phyloP scores from a whole-genome alignment of 148 eudicot genomes.

The Silene uniflora region DNA sequence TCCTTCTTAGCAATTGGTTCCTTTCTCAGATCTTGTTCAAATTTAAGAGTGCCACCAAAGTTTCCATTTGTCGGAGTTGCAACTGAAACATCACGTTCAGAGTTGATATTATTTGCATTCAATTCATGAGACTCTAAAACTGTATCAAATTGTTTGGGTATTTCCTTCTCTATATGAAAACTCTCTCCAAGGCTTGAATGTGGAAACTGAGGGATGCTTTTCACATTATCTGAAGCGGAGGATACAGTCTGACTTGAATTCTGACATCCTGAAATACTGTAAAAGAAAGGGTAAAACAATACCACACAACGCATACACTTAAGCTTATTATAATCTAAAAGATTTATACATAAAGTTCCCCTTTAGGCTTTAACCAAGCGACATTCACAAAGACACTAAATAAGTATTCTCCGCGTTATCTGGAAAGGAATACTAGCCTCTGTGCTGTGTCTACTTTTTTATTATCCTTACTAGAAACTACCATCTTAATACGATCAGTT shows the following conservation, averaged over 20 bases:
- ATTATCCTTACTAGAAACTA: not conserved
- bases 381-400: not conserved
- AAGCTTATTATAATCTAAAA: not conserved
- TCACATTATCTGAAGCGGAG: slow-evolving; percentile 40
- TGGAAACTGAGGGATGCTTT: slow-evolving; percentile 27
- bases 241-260: slow-evolving; percentile 27
- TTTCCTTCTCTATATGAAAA: slow-evolving; percentile 28
- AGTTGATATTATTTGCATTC: slow-evolving; percentile 28
- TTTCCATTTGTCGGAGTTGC: slow-evolving; percentile 13
- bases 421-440: not conserved
- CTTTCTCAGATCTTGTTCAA: slow-evolving; percentile 19
- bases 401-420: not conserved
- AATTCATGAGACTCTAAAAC: slow-evolving; percentile 24
- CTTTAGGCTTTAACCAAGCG: not conserved
- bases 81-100: slow-evolving; percentile 25
- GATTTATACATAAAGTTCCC: not conserved
- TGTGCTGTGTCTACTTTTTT: not conserved
- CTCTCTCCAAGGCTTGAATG: slow-evolving; percentile 23
- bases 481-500: not conserved
- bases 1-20: slow-evolving; percentile 22
- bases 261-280: slow-evolving; percentile 49
- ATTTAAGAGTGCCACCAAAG: slow-evolving; percentile 8
- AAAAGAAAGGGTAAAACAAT: not conserved
- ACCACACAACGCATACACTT: not conserved
- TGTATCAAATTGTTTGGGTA: slow-evolving; percentile 16